These are phyloP conservation scores for Amanita inopinata DNA, from an alignment of 768 basidiomycete genomes.

Conservation along the genomic window DNA sequence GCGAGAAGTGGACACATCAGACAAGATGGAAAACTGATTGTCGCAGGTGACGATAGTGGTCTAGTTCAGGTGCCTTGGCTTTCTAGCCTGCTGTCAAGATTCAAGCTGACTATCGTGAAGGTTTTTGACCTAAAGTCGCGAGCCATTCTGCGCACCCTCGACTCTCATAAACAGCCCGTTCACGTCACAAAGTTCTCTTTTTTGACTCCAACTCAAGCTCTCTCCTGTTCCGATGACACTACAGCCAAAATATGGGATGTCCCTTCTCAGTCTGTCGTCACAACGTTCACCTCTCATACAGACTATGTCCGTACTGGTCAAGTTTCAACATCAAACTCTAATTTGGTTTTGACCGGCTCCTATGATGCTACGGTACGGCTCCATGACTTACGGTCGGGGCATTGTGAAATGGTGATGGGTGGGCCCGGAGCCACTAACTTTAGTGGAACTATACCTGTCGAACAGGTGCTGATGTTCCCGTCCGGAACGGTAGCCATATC, in stretches of 20 bases:
- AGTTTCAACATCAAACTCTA: constrained; percentile 73
- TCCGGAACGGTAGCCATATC: constrained; percentile 81
- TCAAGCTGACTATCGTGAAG: constrained; percentile 24
- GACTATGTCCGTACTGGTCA: constrained; percentile 96
- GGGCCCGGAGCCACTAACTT: constrained; percentile 21
- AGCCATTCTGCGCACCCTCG: constrained; percentile 86
- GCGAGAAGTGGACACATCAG: constrained; percentile 85
- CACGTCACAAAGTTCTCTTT: constrained; percentile 91
- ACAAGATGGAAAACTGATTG: constrained; percentile 87
- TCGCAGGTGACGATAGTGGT: constrained; percentile 93
- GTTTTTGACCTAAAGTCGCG: constrained; percentile 90
- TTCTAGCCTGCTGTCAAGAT: not conserved
- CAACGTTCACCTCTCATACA: constrained; percentile 77
- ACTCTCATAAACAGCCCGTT: constrained; percentile 92
- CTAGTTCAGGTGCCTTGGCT: constrained; percentile 58
- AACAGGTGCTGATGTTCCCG: constrained; percentile 88
- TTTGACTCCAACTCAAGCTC: constrained; percentile 68
- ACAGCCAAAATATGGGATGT: constrained; percentile 94
- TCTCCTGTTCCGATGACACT: constrained; percentile 95
- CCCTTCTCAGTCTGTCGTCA: constrained; percentile 72
- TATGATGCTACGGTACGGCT: constrained; percentile 89
- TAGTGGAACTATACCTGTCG: constrained; percentile 58
- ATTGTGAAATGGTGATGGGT: constrained; percentile 79
- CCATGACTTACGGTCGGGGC: constrained; percentile 78
- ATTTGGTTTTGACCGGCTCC: constrained; percentile 83